These are phyloP conservation scores for Lotmaria passim DNA, from an alignment of 208 protist species.

Conservation along the genomic window DNA sequence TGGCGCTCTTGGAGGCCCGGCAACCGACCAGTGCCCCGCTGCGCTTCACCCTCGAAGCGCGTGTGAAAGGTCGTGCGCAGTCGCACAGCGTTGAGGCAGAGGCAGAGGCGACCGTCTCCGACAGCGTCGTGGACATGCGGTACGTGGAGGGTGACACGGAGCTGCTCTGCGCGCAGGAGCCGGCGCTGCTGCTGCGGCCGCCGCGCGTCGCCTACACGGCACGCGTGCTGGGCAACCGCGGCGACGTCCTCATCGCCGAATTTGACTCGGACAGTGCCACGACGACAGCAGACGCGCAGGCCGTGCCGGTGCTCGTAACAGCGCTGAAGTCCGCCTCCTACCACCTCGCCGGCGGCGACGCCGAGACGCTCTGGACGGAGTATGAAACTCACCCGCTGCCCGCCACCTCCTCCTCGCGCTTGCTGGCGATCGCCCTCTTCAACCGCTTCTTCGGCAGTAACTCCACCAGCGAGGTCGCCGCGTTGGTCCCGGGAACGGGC, in stretches of 20 bases:
- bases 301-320: constrained; percentile 69
- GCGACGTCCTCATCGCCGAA: constrained; percentile 77
- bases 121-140: constrained; percentile 14
- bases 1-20: constrained; percentile 56
- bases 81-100: background rate
- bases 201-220: constrained; percentile 60
- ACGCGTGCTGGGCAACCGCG: constrained; percentile 69
- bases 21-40: constrained; percentile 65
- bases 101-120: constrained; percentile 3
- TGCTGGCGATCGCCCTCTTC: constrained; percentile 75
- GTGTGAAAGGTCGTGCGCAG: background rate
- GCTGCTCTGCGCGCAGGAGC: constrained; percentile 21
- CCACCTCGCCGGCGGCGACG: constrained; percentile 62
- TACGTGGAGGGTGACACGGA: constrained; percentile 42
- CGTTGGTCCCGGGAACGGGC: background rate
- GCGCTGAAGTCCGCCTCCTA: constrained; percentile 71
- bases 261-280: constrained; percentile 39
- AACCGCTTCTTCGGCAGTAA: constrained; percentile 62
- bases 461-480: background rate
- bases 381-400: constrained; percentile 76
- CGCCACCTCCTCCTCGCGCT: constrained; percentile 33
- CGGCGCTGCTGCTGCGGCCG: constrained; percentile 45
- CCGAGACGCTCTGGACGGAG: constrained; percentile 82
- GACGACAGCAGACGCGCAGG: constrained; percentile 43
- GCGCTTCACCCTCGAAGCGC: constrained; percentile 30